Evolutionary conservation across 176 grass and related monocot species (phyloP).

Genomic region (Hsuehochloa calcarea): DNA sequence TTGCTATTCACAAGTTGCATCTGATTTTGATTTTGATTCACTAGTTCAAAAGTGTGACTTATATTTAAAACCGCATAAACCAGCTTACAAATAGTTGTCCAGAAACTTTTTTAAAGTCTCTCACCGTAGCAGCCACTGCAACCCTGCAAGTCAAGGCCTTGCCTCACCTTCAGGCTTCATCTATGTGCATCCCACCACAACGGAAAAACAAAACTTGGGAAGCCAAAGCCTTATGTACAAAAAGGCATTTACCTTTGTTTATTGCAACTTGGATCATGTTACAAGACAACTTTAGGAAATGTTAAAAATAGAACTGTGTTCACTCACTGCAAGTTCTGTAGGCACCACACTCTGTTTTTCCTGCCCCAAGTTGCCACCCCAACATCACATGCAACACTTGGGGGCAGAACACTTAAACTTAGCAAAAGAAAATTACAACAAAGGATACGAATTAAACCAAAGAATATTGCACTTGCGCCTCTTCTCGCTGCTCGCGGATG

Average conservation of each 20-base stretch:
- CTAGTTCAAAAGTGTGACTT: background rate
- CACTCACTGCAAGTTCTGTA: background rate
- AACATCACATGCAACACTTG: conserved; percentile 25
- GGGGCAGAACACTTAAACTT: background rate
- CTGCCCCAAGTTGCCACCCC: background rate
- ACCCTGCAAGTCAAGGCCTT: background rate
- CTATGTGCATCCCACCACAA: background rate
- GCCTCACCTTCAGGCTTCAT: conserved; percentile 5
- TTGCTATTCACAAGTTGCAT: background rate
- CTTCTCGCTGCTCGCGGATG: conserved; percentile 42
- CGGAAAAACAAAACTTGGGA: background rate
- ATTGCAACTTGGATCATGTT: conserved; percentile 20
- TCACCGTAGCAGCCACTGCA: background rate
- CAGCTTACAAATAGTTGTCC: background rate
- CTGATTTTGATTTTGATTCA: background rate
- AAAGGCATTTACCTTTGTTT: conserved; percentile 20
- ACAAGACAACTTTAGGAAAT: conserved; percentile 33
- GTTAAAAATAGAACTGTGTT: conserved; percentile 9
- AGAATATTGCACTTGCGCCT: conserved; percentile 52
- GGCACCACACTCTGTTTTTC: background rate
- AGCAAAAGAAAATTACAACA: conserved; percentile 15
- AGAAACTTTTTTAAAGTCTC: background rate
- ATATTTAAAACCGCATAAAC: background rate
- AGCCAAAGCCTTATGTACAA: conserved; percentile 1
- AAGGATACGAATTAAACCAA: conserved; percentile 57